Base-by-base conservation (phyloP, 73 alveolate species). In the Breviolum minutum region DNA sequence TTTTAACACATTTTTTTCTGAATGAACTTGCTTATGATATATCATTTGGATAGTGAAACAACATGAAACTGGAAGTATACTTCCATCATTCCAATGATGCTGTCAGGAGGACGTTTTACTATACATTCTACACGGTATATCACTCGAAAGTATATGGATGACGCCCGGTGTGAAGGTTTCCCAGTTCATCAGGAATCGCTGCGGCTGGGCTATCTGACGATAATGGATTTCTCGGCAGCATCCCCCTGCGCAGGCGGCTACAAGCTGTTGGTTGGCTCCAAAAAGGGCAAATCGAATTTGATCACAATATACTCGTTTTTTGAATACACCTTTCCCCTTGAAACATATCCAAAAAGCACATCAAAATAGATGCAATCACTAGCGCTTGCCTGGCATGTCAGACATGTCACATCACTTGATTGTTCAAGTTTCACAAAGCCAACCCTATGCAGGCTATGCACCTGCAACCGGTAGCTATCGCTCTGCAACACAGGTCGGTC, bases 181-280 rank as follows among this genome's bases (percentile, higher is more conserved):
- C 68, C 11, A 4, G 17, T 6, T 69, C 11, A 79, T 79, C 64
- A 26, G 87, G 16, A 61, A 79, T 0, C 63, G 8, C 70, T 26
- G 40, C 22, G 9, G 16, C 90, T 82, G 66, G 26, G 70, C 90
- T 0, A 68, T 32, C 71, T 4, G 76, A 14, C 93, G 77, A 84
- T 7, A 27, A 84, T 84, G 93, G 93, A 84, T 48, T 84, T 84
- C 26, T 40, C 73, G n/a, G 76, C 93, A 61, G 77, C 93, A 22
- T 84, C 93, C 76, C 93, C 93, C 93, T 84, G 93, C 62, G 17
- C 20, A 6, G 89, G 13, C 70, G 70, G 48, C 70, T 19, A 1
- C 69, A 26, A 26, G 14, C 9, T 9, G 32, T 9, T 48, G 66
- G 32, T 2, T 8, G 7, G 8, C n/a, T 60, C 74, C 24, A 22